Evolutionary conservation across 176 grass and related monocot species (phyloP), one percentile per base, ranked within the genome.

Genomic region (Otatea glauca): DNA sequence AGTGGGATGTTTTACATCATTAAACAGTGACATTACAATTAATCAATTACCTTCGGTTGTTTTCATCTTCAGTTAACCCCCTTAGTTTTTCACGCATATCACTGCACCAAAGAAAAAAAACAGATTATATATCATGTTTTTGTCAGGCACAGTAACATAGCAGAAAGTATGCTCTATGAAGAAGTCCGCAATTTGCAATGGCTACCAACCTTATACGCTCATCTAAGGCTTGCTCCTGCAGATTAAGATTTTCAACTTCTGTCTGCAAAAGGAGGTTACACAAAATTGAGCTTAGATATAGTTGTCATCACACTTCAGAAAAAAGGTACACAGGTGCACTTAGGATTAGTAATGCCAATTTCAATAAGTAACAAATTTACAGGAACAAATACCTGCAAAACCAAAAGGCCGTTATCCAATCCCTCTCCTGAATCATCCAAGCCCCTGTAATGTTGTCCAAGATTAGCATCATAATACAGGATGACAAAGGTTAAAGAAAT

Each of bases 61-160:
- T 88, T 86, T 99, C 97, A 75, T 99, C 86, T 94, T 99, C 97
- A 32, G 90, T 99, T 75, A 99, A 91, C 3, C 50, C 86, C 71
- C 88, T 96, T 86, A 99, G 72, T 64, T 87, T 99, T 88, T 94
- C 93, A 68, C 88, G 91, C 92, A 94, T 94, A 82, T 99, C 88
- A 80, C 97, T 99, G 81, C 43, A 34, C 34, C 34, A 90, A 54
- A 35, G 62, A 56, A 78, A 90, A 47, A 20, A 25, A 27, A 16
- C 56, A 77, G 42, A 11, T 85, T 85, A 82, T 18, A 78, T 18
- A 78, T 65, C 63, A 27, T 81, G 58, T 18, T 88, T 69, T 74
- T 64, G 65, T 84, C 18, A 43, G 39, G 32, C 70, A n/a, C 17
- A 43, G 50, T 60, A 54, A 45, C 63, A 64, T 76, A 80, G 55